Base-by-base conservation (phyloP, 352 stramenopile genomes). In the Globisporangium paddicum region DNA sequence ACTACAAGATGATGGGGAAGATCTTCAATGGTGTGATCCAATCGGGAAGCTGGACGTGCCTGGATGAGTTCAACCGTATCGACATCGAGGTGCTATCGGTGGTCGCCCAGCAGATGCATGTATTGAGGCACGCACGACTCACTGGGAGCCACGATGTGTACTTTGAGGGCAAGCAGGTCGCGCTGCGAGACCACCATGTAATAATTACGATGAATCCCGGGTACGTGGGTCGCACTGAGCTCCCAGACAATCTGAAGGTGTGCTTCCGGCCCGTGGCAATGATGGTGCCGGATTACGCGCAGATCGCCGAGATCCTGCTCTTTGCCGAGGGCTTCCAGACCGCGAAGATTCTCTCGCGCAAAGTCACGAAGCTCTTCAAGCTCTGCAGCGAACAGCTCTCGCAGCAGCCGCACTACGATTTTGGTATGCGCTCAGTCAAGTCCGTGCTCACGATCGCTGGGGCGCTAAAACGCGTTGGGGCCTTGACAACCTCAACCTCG, bases 1-100 rank as follows among this genome's bases (percentile, higher is more conserved):
- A 89, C 59, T 91, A 89, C 67, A 88, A 82, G 56, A 90, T 90
- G 69, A 85, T 94, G 75, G 85, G 71, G n/a, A 93, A 82, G 48
- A 86, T 96, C 32, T 91, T 94, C 35, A 91, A 92, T 47, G 87
- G 87, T 23, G 74, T 93, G 11, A 69, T 83, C 25, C 82, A 93
- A 62, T 75, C 79, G 3, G 86, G 89, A 4, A 74, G 72, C 21
- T 97, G 89, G 89, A 71, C 74, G 2, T 97, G 89, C 52, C 63
- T 97, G 23, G 89, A 96, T 55, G 89, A 96, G 50, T 97, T 97
- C 60, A 96, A 97, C 40, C 82, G 89, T 5, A 95, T 96, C 28
- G 77, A 95, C 44, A 88, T 96, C 35, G 80, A 93, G 58, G 87
- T 97, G 11, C 60, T 97, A 9, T 93, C 79, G 1, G 89, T 97